phyloP scores from a whole-genome alignment of 345 rosid genomes.

The Arabis hirsuta region DNA sequence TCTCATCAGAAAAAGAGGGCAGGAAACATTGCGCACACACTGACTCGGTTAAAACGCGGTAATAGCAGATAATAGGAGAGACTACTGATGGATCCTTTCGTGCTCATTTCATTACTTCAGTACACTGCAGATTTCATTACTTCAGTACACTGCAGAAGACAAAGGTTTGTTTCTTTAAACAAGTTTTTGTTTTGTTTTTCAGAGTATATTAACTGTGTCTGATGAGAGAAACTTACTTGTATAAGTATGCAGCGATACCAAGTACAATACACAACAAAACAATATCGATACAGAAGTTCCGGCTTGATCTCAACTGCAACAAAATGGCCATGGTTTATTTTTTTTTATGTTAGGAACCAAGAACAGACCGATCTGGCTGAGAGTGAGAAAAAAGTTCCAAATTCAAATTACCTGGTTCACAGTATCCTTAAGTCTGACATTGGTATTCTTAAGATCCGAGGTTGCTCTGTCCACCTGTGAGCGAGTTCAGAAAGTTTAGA shows the following conservation, averaged over 20 bases:
- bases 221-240: slow-evolving; percentile 74
- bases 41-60: slow-evolving; percentile 19
- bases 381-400: slow-evolving; percentile 23
- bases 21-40: slow-evolving; percentile 30
- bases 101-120: slow-evolving; percentile 59
- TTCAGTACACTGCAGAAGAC: slow-evolving; percentile 66
- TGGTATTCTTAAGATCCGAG: slow-evolving; percentile 92
- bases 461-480: slow-evolving; percentile 92
- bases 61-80: slow-evolving; percentile 4
- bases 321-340: slow-evolving; percentile 23
- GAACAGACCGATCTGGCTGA: slow-evolving; percentile 5
- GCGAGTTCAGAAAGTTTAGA: slow-evolving; percentile 22
- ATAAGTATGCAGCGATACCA: slow-evolving; percentile 97
- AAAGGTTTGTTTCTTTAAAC: slow-evolving; percentile 20
- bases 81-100: slow-evolving; percentile 24
- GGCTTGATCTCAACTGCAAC: slow-evolving; percentile 92
- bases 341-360: slow-evolving; percentile 25
- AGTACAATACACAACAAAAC: slow-evolving; percentile 80
- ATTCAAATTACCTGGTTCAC: slow-evolving; percentile 78
- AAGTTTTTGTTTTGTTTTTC: neutral
- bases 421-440: slow-evolving; percentile 92
- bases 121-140: slow-evolving; percentile 72
- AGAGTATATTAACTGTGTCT: slow-evolving; percentile 16
- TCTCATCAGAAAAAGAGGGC: slow-evolving; percentile 15
- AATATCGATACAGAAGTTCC: slow-evolving; percentile 98